Base-by-base conservation (phyloP, 2,329 filamentous ascomycete species). In the Ascochyta rabiei region DNA sequence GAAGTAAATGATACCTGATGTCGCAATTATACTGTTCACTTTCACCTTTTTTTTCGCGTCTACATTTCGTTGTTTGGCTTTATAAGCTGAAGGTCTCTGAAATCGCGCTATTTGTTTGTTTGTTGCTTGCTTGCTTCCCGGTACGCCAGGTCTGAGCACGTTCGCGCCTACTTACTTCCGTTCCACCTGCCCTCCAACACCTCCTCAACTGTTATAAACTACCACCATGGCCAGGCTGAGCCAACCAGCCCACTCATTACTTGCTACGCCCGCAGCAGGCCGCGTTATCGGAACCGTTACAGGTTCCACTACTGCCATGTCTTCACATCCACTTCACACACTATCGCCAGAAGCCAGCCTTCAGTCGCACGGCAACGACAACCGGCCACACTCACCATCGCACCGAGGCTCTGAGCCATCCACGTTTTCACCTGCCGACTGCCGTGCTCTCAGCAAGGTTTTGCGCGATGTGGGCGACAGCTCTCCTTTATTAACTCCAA, bases 391-490 rank as follows among this genome's bases (percentile, higher is more conserved):
- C 19, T 28, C 48, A 5, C 21, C 53, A 18, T 13, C 39, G 2
- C 15, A n/a, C n/a, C 18, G 13, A 19, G 26, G 18, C 12, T 26
- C 33, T 30, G 16, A 5, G 1, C 21, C 12, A 1, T 3, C 46
- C 1, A 31, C 48, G 0, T 18, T 63, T 4, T 59, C 59, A 5
- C 55, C 55, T 21, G 53, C 53, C 6, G 59, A 62, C n/a, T 61
- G 55, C 15, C 55, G 51, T 26, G 56, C 62, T 5, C 44, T 59
- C 2, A 31, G 51, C n/a, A 60, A 56, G 43, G 48, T 64, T 12
- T 24, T 60, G 19, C 7, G 42, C 15, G 39, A 59, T 34, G 47
- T 53, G 9, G 45, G 31, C 16, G 18, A 35, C 34, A 34, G n/a
- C 30, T 46, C 46, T 18, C 23, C 41, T 8, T 35, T 35, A 12